Base-by-base conservation (phyloP, 257 asterid genomes). In the Sherardia arvensis region DNA sequence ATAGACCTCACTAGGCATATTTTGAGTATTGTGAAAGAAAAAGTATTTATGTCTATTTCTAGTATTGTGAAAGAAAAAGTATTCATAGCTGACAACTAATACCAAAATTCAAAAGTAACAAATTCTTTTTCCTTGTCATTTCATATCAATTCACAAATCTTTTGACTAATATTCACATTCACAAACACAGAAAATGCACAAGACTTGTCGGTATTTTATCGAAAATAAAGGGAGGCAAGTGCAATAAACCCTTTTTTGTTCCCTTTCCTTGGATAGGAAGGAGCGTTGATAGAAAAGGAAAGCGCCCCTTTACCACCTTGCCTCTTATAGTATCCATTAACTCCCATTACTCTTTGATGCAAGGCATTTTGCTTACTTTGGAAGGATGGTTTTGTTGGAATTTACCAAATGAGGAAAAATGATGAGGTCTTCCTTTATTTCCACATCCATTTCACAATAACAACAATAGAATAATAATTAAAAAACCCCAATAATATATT, bases 331-430 rank as follows among this genome's bases (percentile, higher is more conserved):
- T 10, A 49, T 18, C 26, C 23, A 21, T 49, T 49, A 43, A 43
- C 51, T 14, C 17, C 51, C 20, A 43, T 43, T 43, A 14, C 51
- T 43, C 20, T n/a, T 43, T 43, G 51, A 43, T 43, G 51, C 51
- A 3, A 43, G 69, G 38, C 11, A 67, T 32, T 63, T 58, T 22
- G 30, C 62, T 58, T 18, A 40, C 64, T 68, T 49, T 67, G 59
- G 38, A 23, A 29, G 20, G 57, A 43, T 43, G 51, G 27, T 28
- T 28, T 33, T 36, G 53, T 65, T 64, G 80, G 78, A 68, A 64
- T 67, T 67, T 66, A 40, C 84, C 77, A 74, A 75, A 85, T 75
- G 73, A 58, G 73, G 94, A 76, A 67, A 43, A 81, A 69, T 66
- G 53, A 77, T 70, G 58, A 71, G 74, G 68, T 73, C 80, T 72